Conservation (phyloP, 805 yeast species). For the Saccharomycopsis javanensis region DNA sequence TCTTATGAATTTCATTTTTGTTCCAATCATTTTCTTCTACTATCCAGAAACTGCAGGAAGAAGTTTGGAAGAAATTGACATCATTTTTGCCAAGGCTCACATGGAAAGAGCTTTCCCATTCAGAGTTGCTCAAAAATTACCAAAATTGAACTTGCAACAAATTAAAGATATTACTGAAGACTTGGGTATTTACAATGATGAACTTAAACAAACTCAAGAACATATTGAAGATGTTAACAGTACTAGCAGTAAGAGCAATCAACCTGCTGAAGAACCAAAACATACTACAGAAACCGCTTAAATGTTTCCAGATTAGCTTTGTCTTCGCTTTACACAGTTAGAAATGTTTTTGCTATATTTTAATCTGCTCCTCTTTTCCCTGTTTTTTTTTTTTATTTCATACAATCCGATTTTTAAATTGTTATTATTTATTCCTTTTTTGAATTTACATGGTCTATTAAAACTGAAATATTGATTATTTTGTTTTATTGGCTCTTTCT, state of each 20-base stretch:
- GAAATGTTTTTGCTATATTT: background rate
- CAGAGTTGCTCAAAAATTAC: slow-evolving; percentile 55
- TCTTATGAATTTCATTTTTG: slow-evolving; percentile 45
- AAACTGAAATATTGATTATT: background rate
- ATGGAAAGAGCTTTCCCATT: slow-evolving; percentile 49
- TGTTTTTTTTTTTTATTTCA: background rate
- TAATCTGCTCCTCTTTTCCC: background rate
- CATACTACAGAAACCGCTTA: background rate
- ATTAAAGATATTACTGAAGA: slow-evolving; percentile 11
- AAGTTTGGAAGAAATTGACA: slow-evolving; percentile 66
- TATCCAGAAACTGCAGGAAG: slow-evolving; percentile 76
- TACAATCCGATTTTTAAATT: background rate
- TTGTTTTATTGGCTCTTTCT: background rate
- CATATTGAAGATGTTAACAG: slow-evolving; percentile 18
- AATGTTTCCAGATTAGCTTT: background rate
- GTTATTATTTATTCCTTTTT: background rate
- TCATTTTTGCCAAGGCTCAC: slow-evolving; percentile 47
- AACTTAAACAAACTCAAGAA: slow-evolving; percentile 26
- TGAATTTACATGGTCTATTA: background rate
- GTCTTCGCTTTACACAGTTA: background rate
- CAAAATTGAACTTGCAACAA: slow-evolving; percentile 32
- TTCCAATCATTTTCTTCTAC: slow-evolving; percentile 54
- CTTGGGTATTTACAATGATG: slow-evolving; percentile 29
- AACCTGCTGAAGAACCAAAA: background rate
- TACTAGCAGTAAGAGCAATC: slow-evolving; percentile 1